Conservation (phyloP, 2,329 filamentous ascomycete genomes). For the Ophiobolus disseminans region DNA sequence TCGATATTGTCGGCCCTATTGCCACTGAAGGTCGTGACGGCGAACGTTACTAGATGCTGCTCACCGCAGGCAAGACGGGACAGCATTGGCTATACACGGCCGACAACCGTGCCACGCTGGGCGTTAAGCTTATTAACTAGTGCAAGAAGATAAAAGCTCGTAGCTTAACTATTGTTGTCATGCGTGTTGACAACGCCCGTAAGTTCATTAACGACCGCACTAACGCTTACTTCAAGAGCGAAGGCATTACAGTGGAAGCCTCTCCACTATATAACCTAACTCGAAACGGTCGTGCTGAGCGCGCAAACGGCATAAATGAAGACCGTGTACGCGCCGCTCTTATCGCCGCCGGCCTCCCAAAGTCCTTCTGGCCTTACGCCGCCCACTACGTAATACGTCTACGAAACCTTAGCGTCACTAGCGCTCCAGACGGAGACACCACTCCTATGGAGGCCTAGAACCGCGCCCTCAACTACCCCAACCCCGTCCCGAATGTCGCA, state of each 20-base stretch:
- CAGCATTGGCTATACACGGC: background rate
- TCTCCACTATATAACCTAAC: background rate
- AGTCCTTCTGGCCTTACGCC: background rate
- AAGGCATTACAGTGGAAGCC: background rate
- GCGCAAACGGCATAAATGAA: background rate
- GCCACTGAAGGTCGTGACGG: slow-evolving; percentile 9
- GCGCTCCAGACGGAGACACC: background rate
- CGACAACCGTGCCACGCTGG: background rate
- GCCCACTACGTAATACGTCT: background rate
- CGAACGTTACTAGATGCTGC: background rate
- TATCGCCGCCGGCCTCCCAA: background rate
- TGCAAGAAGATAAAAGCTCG: background rate
- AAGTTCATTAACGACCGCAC: background rate
- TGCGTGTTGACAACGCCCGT: background rate
- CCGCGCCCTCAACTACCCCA: background rate
- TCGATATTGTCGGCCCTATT: background rate
- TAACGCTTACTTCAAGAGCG: background rate
- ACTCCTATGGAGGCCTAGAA: background rate
- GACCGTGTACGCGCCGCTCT: background rate
- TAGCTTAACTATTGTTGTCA: background rate
- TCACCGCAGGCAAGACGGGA: background rate
- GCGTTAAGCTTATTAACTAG: background rate
- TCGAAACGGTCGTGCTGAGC: background rate
- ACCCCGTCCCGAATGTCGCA: background rate
- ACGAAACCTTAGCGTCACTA: background rate